Conservation (phyloP, 2,329 filamentous ascomycete species). For the Pseudogymnoascus sp. region DNA sequence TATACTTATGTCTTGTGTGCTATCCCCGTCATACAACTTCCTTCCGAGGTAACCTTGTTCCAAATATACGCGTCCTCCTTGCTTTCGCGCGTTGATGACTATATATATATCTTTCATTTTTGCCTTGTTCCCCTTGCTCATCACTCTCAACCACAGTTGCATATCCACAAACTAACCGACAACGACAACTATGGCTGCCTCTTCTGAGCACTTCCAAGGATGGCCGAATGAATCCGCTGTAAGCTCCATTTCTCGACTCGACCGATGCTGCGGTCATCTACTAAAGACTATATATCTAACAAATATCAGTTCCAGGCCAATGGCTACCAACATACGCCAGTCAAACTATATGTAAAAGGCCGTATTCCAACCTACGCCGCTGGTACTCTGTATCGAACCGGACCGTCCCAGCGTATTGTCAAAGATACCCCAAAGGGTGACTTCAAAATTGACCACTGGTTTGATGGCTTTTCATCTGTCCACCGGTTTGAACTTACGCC, state of each 20-base stretch:
- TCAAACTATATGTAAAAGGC: slow-evolving; percentile 56
- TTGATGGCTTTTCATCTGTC: slow-evolving; percentile 64
- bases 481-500: slow-evolving; percentile 64
- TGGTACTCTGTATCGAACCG: slow-evolving; percentile 66
- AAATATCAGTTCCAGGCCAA: not conserved
- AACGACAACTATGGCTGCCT: not conserved
- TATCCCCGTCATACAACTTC: slow-evolving; percentile 14
- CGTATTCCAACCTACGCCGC: slow-evolving; percentile 62
- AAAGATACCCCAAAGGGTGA: slow-evolving; percentile 50
- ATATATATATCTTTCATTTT: not conserved
- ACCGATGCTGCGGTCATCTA: not conserved
- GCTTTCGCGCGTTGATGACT: not conserved
- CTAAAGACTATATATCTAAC: not conserved
- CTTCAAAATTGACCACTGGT: slow-evolving; percentile 65
- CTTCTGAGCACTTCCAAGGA: not conserved
- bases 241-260: not conserved
- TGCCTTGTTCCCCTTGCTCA: not conserved
- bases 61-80: slow-evolving; percentile 5
- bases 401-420: slow-evolving; percentile 58
- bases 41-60: not conserved
- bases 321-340: slow-evolving; percentile 32
- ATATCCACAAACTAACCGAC: not conserved
- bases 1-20: slow-evolving; percentile 22
- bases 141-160: not conserved
- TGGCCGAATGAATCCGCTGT: slow-evolving; percentile 1